phyloP scores from a whole-genome alignment of 1,284 basidiomycete species.

The Pisolithus thermaeus region DNA sequence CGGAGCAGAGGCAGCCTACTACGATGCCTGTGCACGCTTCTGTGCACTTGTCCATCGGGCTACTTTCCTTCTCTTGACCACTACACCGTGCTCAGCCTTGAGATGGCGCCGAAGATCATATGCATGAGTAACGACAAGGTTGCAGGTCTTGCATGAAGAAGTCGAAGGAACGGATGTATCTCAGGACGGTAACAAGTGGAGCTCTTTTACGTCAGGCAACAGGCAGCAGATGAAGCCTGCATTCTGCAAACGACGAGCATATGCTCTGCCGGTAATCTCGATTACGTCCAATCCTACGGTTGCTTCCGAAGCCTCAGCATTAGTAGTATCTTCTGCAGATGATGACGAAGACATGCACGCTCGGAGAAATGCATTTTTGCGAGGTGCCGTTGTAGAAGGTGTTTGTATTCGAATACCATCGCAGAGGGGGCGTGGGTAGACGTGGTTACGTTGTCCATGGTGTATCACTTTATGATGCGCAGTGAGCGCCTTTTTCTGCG shows the following conservation, averaged over 20 bases:
- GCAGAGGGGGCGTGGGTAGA: conserved; percentile 58
- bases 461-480: conserved; percentile 69
- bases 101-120: conserved; percentile 83
- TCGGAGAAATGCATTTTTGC: conserved; percentile 43
- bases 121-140: conserved; percentile 72
- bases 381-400: conserved; percentile 74
- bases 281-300: conserved; percentile 33
- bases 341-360: conserved; percentile 4
- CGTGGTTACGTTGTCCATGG: conserved; percentile 62
- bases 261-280: conserved; percentile 66
- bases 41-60: conserved; percentile 47
- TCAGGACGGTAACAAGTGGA: conserved; percentile 1
- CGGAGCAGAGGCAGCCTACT: neutral
- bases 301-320: conserved; percentile 12
- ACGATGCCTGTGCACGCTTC: conserved; percentile 7
- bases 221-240: conserved; percentile 47
- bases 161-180: conserved; percentile 5
- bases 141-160: conserved; percentile 38
- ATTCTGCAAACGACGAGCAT: conserved; percentile 32
- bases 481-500: too few relatives aligned
- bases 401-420: conserved; percentile 73
- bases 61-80: conserved; percentile 53
- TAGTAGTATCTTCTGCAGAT: conserved; percentile 23
- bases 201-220: conserved; percentile 42
- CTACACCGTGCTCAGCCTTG: conserved; percentile 56